These are phyloP conservation scores for Berkeleyomyces rouxiae DNA, from an alignment of 2,329 filamentous ascomycete species.

Conservation along the genomic window DNA sequence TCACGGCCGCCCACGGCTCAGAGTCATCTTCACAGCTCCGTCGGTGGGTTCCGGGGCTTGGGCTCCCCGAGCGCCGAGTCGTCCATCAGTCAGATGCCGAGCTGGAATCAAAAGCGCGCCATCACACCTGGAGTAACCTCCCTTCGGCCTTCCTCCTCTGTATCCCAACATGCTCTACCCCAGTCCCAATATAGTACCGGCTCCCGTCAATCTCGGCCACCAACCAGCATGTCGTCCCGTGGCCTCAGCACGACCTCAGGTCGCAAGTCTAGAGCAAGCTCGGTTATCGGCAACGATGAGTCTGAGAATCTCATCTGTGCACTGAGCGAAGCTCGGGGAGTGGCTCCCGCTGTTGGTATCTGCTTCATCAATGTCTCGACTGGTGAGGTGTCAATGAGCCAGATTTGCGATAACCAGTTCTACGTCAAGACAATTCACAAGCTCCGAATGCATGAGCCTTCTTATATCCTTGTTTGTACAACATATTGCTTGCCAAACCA, in stretches of 20 bases:
- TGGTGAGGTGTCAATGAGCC: conserved; percentile 68
- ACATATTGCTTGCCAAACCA: conserved; percentile 48
- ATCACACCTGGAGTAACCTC: not conserved
- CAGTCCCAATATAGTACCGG: conserved; percentile 6
- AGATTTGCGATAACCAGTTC: conserved; percentile 85
- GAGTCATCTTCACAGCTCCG: not conserved
- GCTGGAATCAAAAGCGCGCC: conserved; percentile 9
- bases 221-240: conserved; percentile 11
- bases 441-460: conserved; percentile 62
- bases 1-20: not conserved
- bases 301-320: conserved; percentile 71
- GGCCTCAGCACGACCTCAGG: conserved; percentile 27
- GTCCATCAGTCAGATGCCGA: conserved; percentile 11
- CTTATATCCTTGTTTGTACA: conserved; percentile 60
- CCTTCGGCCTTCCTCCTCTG: not conserved
- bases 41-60: not conserved
- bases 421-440: conserved; percentile 83
- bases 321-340: conserved; percentile 70
- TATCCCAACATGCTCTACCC: not conserved
- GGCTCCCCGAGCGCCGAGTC: conserved; percentile 9
- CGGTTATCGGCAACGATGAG: conserved; percentile 30
- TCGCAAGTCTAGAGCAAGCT: conserved; percentile 27
- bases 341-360: conserved; percentile 68
- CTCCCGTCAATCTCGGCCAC: conserved; percentile 3
- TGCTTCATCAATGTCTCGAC: conserved; percentile 78